Evolutionary conservation across 1,139 yeast species (phyloP).

Genomic region (Sugiyamaella xylanicola): DNA sequence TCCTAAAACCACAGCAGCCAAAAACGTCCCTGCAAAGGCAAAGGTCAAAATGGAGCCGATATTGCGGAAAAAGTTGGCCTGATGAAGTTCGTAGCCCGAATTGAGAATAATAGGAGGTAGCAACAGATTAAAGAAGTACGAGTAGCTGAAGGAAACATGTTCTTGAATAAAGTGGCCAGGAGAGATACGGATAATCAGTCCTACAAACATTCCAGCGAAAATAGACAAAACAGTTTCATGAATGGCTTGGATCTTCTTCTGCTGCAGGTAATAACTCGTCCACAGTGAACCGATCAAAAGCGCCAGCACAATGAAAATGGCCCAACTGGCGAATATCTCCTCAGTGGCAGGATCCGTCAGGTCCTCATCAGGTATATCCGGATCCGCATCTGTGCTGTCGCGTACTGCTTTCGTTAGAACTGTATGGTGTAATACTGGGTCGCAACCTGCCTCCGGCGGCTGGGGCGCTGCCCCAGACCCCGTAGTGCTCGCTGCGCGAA

Average conservation of each 20-base stretch:
- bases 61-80: conserved; percentile 90
- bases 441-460: conserved; percentile 16
- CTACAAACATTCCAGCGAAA: conserved; percentile 96
- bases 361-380: conserved; percentile 54
- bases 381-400: conserved; percentile 46
- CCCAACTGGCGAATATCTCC: conserved; percentile 97
- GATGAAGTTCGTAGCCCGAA: conserved; percentile 95
- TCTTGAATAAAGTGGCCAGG: conserved; percentile 98
- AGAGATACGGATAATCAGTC: conserved; percentile 79
- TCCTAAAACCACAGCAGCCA: conserved; percentile 88
- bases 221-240: conserved; percentile 97
- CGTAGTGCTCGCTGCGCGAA: not conserved
- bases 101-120: conserved; percentile 95
- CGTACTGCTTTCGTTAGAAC: conserved; percentile 26
- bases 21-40: conserved; percentile 96
- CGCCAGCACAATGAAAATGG: conserved; percentile 79
- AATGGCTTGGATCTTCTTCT: conserved; percentile 85
- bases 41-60: conserved; percentile 88
- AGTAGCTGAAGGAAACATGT: conserved; percentile 91
- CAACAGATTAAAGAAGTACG: conserved; percentile 89
- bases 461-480: conserved; percentile 1
- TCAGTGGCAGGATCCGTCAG: conserved; percentile 91
- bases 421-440: not conserved
- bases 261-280: conserved; percentile 93
- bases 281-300: conserved; percentile 86